phyloP scores from a whole-genome alignment of 129 eudicot genomes.

The carrot (Daucus carota) region DNA sequence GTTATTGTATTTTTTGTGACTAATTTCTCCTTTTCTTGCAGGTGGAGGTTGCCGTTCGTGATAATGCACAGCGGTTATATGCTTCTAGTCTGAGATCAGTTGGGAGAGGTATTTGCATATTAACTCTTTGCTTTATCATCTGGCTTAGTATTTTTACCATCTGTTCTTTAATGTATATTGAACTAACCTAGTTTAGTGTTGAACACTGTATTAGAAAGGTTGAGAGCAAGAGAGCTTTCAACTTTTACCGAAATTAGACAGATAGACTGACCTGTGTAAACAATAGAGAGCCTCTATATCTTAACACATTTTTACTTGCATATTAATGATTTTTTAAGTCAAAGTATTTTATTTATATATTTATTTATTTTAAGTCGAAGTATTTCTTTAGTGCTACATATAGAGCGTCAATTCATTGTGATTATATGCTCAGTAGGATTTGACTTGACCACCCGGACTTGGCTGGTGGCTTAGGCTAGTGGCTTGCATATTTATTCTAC shows the following conservation, averaged over 20 bases:
- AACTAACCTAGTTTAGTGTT: neutral
- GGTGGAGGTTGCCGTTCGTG: constrained; percentile 98
- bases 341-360: too few relatives aligned
- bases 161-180: neutral
- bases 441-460: too few relatives aligned
- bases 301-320: neutral
- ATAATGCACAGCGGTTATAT: constrained; percentile 86
- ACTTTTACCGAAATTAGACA: neutral
- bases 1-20: neutral
- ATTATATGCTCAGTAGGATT: neutral
- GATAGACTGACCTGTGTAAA: neutral
- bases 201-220: neutral
- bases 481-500: too few relatives aligned
- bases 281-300: neutral
- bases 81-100: constrained; percentile 57
- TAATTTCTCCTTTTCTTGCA: constrained; percentile 22
- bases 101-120: constrained; percentile 43
- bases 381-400: neutral
- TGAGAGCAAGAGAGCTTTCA: neutral
- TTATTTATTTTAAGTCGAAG: neutral
- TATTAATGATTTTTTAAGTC: neutral
- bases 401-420: neutral
- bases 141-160: neutral
- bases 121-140: neutral
- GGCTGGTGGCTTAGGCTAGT: too few relatives aligned